phyloP scores from a whole-genome alignment of 768 basidiomycete species.

The Multifurca ochricompacta region DNA sequence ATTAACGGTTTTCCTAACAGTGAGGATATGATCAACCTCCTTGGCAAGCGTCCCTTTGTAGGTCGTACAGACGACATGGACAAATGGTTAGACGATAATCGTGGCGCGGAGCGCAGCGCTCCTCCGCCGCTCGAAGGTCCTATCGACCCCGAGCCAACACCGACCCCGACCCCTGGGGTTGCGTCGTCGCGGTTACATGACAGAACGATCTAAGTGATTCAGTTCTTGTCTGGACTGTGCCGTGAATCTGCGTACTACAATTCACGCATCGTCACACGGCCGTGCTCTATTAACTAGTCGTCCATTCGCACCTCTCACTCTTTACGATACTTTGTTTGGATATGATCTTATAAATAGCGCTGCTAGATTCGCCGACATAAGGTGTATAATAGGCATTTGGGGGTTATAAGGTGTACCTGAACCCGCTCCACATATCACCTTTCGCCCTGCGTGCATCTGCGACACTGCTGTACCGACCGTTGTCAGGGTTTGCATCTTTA shows the following conservation, averaged over 20 bases:
- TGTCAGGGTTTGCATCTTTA: conserved; percentile 27
- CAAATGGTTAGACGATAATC: conserved; percentile 87
- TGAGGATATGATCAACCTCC: conserved; percentile 79
- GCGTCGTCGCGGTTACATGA: conserved; percentile 37
- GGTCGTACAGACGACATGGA: conserved; percentile 88
- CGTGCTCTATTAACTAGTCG: conserved; percentile 8
- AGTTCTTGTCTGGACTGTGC: conserved; percentile 1
- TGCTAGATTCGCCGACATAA: background rate
- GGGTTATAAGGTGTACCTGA: conserved; percentile 48
- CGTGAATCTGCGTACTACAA: background rate
- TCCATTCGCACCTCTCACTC: background rate
- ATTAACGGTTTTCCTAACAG: conserved; percentile 31
- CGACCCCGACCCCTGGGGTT: conserved; percentile 41
- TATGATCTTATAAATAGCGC: background rate
- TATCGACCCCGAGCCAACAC: conserved; percentile 28
- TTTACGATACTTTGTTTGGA: background rate
- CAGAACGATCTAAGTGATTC: conserved; percentile 11
- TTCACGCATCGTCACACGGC: background rate
- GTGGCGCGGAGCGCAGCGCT: conserved; percentile 49
- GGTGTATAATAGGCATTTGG: background rate
- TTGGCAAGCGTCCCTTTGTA: conserved; percentile 78
- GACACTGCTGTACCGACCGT: background rate
- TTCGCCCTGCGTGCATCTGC: conserved; percentile 52
- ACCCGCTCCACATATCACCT: conserved; percentile 74
- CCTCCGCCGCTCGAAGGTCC: conserved; percentile 51